Evolutionary conservation across 495 filamentous ascomycete genomes (phyloP).

Genomic region (Entonaema liquescens): DNA sequence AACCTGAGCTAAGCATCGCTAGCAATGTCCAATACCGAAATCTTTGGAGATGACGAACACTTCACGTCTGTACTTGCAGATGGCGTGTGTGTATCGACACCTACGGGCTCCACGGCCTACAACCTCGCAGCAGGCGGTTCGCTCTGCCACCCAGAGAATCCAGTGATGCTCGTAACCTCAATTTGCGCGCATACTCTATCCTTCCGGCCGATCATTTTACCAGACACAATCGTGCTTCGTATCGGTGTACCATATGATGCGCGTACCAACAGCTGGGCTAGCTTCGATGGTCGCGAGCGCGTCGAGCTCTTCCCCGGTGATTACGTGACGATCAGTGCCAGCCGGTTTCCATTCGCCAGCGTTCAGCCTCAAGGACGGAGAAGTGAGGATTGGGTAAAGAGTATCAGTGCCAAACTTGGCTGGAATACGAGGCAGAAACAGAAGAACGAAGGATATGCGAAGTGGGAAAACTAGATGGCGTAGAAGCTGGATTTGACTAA

Average conservation of each 20-base stretch:
- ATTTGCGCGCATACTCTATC: slow-evolving; percentile 97
- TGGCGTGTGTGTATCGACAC: slow-evolving; percentile 89
- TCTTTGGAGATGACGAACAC: slow-evolving; percentile 96
- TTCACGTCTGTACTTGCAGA: slow-evolving; percentile 89
- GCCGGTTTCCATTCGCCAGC: slow-evolving; percentile 90
- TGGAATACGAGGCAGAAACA: slow-evolving; percentile 94
- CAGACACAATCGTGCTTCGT: slow-evolving; percentile 91
- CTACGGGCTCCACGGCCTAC: slow-evolving; percentile 94
- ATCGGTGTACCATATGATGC: slow-evolving; percentile 93
- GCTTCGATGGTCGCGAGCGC: slow-evolving; percentile 93
- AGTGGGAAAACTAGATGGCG: slow-evolving; percentile 53
- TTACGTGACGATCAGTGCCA: slow-evolving; percentile 94
- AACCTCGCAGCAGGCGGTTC: slow-evolving; percentile 96
- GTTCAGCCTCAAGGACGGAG: slow-evolving; percentile 78
- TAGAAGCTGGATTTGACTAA: background rate
- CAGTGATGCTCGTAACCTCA: slow-evolving; percentile 92
- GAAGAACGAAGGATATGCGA: slow-evolving; percentile 59
- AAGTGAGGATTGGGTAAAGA: slow-evolving; percentile 92
- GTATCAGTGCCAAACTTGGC: slow-evolving; percentile 85
- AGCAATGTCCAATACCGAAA: slow-evolving; percentile 87
- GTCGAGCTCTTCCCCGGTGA: slow-evolving; percentile 89
- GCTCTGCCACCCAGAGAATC: slow-evolving; percentile 95
- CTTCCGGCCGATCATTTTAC: slow-evolving; percentile 94
- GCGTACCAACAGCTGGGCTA: slow-evolving; percentile 89
- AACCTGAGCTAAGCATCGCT: slow-evolving; percentile 11